A percentile compares a stretch with the other conserved stretches of the same genome.
phyloP scores from a whole-genome alignment of 805 yeast genomes.

The Tetrapisispora taiwanensis region DNA sequence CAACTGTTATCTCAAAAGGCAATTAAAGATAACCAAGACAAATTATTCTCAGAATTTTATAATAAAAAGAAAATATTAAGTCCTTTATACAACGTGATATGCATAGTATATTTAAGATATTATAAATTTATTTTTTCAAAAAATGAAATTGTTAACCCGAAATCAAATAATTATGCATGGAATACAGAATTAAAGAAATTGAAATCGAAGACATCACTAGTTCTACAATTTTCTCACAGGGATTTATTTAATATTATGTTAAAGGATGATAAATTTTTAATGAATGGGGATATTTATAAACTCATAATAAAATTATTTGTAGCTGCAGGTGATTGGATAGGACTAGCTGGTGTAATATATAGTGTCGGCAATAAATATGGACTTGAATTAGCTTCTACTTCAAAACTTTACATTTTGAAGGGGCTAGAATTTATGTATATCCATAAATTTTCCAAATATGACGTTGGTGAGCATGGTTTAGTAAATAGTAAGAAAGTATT shows the following conservation, averaged over 20 bases:
- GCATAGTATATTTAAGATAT: conserved; percentile 22
- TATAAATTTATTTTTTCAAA: conserved; percentile 1
- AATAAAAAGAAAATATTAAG: conserved; percentile 11
- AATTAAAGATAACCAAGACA: conserved; percentile 9
- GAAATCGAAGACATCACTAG: background rate
- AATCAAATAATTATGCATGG: background rate
- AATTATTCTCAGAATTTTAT: conserved; percentile 7
- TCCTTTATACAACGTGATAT: conserved; percentile 26
- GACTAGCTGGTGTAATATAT: conserved; percentile 15
- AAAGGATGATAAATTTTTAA: conserved; percentile 15
- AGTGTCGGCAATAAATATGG: conserved; percentile 12
- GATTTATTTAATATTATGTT: conserved; percentile 12
- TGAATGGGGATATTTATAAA: conserved; percentile 10
- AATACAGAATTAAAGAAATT: background rate
- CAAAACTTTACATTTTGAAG: conserved; percentile 11
- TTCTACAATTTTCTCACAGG: background rate
- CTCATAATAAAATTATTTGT: conserved; percentile 14
- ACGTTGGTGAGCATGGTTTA: background rate
- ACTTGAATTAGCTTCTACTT: conserved; percentile 5
- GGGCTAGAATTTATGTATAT: conserved; percentile 18
- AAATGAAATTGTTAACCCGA: background rate
- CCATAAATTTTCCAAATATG: background rate
- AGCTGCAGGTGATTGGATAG: conserved; percentile 17
- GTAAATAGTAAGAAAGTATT: background rate
- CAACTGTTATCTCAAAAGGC: conserved; percentile 12